Percentiles rank a stretch among this genome's conserved stretches.
These are phyloP conservation scores for Calonectria leucothoes DNA, from an alignment of 2,329 filamentous ascomycete genomes.

Conservation along the genomic window DNA sequence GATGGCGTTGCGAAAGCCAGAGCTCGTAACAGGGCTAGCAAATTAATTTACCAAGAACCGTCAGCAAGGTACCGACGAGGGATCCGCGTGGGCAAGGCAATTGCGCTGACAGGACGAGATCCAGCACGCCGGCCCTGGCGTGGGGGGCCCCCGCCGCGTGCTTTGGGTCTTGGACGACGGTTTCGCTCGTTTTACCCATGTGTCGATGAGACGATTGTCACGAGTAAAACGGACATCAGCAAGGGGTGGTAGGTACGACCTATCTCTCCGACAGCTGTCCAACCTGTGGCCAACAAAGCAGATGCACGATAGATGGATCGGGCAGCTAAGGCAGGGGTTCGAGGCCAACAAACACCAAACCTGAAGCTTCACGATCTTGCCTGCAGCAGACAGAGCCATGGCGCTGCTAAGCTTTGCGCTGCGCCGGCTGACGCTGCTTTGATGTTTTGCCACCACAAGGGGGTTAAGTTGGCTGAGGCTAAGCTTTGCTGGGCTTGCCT, in stretches of 20 bases:
- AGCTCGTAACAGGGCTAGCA: not conserved
- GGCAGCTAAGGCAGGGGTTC: slow-evolving; percentile 15
- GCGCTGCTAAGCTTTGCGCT: not conserved
- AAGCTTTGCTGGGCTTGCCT: too few relatives aligned
- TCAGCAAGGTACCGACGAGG: not conserved
- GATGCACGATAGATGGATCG: slow-evolving; percentile 21
- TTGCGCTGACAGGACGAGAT: slow-evolving; percentile 3
- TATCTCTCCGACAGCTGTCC: not conserved
- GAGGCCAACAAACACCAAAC: not conserved
- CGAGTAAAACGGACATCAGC: not conserved
- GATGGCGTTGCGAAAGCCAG: not conserved
- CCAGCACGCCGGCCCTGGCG: not conserved
- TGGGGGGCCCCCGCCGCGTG: too few relatives aligned
- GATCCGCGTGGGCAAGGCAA: slow-evolving; percentile 6
- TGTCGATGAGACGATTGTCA: not conserved
- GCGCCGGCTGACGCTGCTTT: slow-evolving; percentile 4
- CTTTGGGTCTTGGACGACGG: too few relatives aligned
- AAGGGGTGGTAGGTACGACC: not conserved
- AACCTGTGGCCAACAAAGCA: not conserved
- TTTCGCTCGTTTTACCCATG: not conserved
- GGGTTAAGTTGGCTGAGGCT: too few relatives aligned
- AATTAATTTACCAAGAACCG: not conserved
- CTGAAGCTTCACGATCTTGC: not conserved
- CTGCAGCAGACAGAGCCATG: slow-evolving; percentile 1
- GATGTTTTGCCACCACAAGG: not conserved